Evolutionary conservation across 768 basidiomycete species (phyloP), one percentile per base, ranked within the genome.

Genomic region (Epithele typhae): DNA sequence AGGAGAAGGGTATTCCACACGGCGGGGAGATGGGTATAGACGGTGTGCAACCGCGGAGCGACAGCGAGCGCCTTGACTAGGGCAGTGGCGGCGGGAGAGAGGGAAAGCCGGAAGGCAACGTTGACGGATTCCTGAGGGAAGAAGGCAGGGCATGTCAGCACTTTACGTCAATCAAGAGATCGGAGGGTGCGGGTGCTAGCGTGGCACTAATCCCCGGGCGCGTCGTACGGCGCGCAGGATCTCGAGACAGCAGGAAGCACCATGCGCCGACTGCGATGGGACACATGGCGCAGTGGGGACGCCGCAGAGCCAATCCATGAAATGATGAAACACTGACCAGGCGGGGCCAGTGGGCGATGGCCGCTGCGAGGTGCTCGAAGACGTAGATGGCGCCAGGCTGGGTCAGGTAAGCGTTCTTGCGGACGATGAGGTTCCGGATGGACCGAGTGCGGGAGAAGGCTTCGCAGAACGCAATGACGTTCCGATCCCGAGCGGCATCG

Each of bases 321-420:
- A n/a, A n/a, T n/a, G n/a, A n/a, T n/a, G n/a, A n/a, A 14, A 38
- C 14, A 69, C 77, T 57, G 59, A 83, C 82, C 53, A 85, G 64
- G 7, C 66, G 30, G 25, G 60, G 36, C 75, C 79, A 81, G 1
- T 42, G 19, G 1, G 42, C 46, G 22, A 83, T 68, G 0, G 74
- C 73, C 15, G 60, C 64, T 7, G 79, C 72, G 7, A 83, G 59
- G 12, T 68, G 68, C 8, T 60, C 62, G 25, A 84, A 64, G 33
- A 82, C 58, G 27, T 68, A 68, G 24, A 64, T 64, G 2, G 74
- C 68, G 24, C 73, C 70, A 1, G 71, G 66, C 45, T 75, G 72
- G 4, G 79, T 80, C 48, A 84, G 71, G 59, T 84, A 84, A 1
- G 74, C 70, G 15, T 67, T 66, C 58, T 82, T 84, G 35, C 78